Evolutionary conservation across 2,329 filamentous ascomycete genomes (phyloP), one percentile per base, ranked within the genome.

Genomic region (Paecilomyces variotii): DNA sequence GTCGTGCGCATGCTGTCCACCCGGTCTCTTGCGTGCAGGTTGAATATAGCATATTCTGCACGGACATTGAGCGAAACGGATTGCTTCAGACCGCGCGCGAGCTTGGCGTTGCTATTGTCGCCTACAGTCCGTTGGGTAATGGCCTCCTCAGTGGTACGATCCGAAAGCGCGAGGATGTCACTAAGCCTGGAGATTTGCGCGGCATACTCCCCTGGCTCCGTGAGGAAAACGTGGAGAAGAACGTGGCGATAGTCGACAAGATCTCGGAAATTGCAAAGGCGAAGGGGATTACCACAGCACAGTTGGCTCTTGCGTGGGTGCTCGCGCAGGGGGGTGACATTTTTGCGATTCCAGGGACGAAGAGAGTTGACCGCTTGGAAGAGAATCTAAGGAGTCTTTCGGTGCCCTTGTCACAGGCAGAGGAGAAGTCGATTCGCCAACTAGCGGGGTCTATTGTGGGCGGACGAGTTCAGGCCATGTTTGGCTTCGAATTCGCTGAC

Each of bases 301-400:
- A 89, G 67, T 66, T 89, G 57, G 80, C 82, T 1, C 72, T 88
- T 34, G 85, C 85, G 0, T 89, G 86, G 86, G 63, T 88, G 55
- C 65, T 86, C 62, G 79, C 79, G 9, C 84, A 88, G 65, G 82
- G 82, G 0, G 76, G 81, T 2, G 82, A 86, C 63, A 75, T 88
- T 55, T 80, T 85, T 64, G 83, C 86, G 0, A 88, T 83, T 59
- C 81, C 81, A 0, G 82, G 82, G 6, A 82, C 81, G 0, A 82
- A 80, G 59, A 76, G 75, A 25, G 62, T 78, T 14, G 69, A 73
- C 25, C 74, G 78, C 49, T 59, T 82, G 50, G 73, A 79, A 39
- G 77, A 80, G 69, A 81, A 80, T 58, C 24, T 70, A 53, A 62
- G 57, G 5, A 64, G 61, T 28, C 9, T 64, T 24, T 58, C 26